Percentiles rank a stretch among this genome's conserved stretches.
phyloP scores from a whole-genome alignment of 1,284 basidiomycete species.

The Ustilago nuda region DNA sequence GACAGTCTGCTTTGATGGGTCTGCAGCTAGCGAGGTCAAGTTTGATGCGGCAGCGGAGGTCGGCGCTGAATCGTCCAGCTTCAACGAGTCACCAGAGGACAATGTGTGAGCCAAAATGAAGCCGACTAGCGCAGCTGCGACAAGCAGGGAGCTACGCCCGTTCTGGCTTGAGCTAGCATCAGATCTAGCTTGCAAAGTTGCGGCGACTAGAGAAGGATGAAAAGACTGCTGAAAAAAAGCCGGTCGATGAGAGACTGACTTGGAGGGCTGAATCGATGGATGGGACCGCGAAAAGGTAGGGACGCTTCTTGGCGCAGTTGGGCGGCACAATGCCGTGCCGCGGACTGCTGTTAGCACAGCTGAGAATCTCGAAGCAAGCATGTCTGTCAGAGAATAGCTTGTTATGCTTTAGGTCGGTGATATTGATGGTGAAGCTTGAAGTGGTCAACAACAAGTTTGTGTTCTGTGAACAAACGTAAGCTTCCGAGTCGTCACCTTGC shows the following conservation, averaged over 20 bases:
- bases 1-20: conserved; percentile 25
- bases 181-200: not conserved
- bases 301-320: conserved; percentile 7
- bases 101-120: conserved; percentile 10
- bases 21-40: conserved; percentile 5
- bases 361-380: conserved; percentile 2
- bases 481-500: not conserved
- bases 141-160: not conserved
- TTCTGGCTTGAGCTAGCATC: not conserved
- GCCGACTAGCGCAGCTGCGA: conserved; percentile 11
- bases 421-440: no score
- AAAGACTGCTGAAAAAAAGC: conserved; percentile 35
- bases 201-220: conserved; percentile 7
- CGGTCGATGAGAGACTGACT: not conserved
- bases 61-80: conserved; percentile 22
- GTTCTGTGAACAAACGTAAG: not conserved
- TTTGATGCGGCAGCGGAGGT: conserved; percentile 7
- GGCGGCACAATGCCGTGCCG: not conserved
- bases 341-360: not conserved
- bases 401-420: not conserved
- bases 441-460: not conserved
- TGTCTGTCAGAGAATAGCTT: not conserved
- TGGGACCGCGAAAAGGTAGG: conserved; percentile 30
- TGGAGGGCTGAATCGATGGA: conserved; percentile 15
- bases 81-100: conserved; percentile 1